Evolutionary conservation across 352 stramenopile species (phyloP).

Genomic region (Phytophthora sp.): DNA sequence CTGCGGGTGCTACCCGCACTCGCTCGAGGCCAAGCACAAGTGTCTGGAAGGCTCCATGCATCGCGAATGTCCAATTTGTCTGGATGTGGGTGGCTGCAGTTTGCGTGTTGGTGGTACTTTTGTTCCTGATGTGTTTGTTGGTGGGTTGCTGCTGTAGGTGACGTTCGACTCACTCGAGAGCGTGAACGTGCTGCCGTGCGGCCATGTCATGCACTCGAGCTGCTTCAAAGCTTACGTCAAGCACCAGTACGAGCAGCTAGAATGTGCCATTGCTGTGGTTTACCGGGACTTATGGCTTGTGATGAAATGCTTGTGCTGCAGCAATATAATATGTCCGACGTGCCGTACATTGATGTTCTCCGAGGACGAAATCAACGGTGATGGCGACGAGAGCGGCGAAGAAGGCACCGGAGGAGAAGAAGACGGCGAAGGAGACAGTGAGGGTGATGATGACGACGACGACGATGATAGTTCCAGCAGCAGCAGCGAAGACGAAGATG

Average conservation of each 20-base stretch:
- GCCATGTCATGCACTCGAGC: constrained; percentile 75
- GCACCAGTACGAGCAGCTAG: constrained; percentile 46
- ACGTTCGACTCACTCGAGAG: constrained; percentile 80
- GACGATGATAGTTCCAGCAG: constrained; percentile 20
- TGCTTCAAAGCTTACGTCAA: constrained; percentile 73
- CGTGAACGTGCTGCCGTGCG: constrained; percentile 73
- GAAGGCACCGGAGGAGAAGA: constrained; percentile 16
- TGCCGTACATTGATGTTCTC: constrained; percentile 66
- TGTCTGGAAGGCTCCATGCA: constrained; percentile 85
- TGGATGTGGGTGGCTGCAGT: constrained; percentile 47
- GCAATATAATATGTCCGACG: constrained; percentile 64
- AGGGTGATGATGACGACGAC: constrained; percentile 11
- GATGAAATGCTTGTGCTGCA: constrained; percentile 18
- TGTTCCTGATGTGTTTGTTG: constrained; percentile 1
- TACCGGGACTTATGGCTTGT: constrained; percentile 10
- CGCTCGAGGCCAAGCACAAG: constrained; percentile 72
- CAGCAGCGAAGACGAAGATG: constrained; percentile 28
- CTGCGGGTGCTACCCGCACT: constrained; percentile 80
- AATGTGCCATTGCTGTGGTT: not conserved
- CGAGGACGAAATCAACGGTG: constrained; percentile 34
- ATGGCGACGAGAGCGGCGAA: constrained; percentile 12
- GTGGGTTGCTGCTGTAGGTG: constrained; percentile 34
- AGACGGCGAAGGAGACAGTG: constrained; percentile 11
- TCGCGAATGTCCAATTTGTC: constrained; percentile 81
- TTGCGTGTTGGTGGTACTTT: not conserved